Base-by-base conservation (phyloP, 2,329 filamentous ascomycete species). In the Clarireedia hainanense region DNA sequence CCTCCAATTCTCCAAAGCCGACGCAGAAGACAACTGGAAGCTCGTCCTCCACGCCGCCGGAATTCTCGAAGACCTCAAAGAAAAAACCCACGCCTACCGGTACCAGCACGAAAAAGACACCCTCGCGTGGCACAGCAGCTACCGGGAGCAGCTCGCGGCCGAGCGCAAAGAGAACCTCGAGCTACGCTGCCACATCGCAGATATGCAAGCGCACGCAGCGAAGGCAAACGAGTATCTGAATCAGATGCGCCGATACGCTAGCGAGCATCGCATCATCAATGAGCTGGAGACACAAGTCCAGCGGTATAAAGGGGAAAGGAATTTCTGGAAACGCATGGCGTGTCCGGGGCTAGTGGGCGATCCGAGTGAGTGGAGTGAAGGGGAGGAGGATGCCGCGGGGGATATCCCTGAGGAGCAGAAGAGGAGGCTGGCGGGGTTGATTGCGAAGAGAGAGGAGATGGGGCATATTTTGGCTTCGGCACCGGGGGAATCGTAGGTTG, bases 241-340 rank as follows among this genome's bases (percentile, higher is more conserved):
- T 40, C 70, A 75, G 39, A 84, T 85, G 61, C 75, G 82, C 51
- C 72, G 75, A 46, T 73, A 72, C 53, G 79, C 81, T 64, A 78
- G 83, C 60, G 80, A 82, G 61, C 75, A 84, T 57, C 74, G 77
- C 60, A 70, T 71, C 39, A 73, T 78, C 20, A 79, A 80, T 73
- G 75, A 81, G 56, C 72, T 75, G 30, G 73, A 75, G 4, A 76
- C 83, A 3, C 74, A 81, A 40, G 75, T 77, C 48, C 75, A 74
- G 50, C 76, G 79, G 5, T 68, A 73, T 45, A 75, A 79, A 4
- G 81, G 84, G 67, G 80, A 85, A 68, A 65, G 84, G 53, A 74
- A 83, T 2, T 84, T 83, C 69, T 86, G 82, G 83, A 85, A 85
- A 70, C 74, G 83, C 43, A 76, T 85, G 74, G 83, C 83, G 14